phyloP scores from a whole-genome alignment of 257 asterid genomes.

The Nicotiana obtusifolia region DNA sequence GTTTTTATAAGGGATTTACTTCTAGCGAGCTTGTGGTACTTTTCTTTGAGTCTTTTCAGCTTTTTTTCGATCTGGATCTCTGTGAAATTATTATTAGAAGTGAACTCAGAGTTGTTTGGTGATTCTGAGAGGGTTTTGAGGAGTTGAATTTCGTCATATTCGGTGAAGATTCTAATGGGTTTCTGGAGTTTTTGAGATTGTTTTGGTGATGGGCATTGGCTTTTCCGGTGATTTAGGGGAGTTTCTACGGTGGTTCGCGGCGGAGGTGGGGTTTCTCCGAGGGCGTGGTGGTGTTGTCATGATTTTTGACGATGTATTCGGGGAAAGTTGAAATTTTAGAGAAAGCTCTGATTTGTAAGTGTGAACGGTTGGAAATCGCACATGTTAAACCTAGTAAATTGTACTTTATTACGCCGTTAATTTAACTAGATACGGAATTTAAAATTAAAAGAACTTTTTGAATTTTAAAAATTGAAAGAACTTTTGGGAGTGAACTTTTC shows the following conservation, averaged over 20 bases:
- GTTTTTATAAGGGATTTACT: slow-evolving; percentile 16
- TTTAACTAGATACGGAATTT: no score
- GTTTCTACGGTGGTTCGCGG: not conserved
- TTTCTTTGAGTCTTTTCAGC: slow-evolving; percentile 14
- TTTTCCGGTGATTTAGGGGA: not conserved
- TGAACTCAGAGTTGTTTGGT: not conserved
- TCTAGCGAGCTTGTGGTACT: slow-evolving; percentile 19
- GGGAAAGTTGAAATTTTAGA: not conserved
- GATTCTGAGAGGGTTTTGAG: not conserved
- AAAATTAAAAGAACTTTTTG: no score
- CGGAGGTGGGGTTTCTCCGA: not conserved
- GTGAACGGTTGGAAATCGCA: not conserved
- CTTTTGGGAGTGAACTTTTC: no score
- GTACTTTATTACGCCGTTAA: no score
- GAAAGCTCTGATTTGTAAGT: not conserved
- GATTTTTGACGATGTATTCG: not conserved
- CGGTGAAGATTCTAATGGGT: slow-evolving; percentile 9
- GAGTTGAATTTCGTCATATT: slow-evolving; percentile 14
- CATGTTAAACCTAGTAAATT: not conserved
- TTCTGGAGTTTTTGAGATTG: not conserved
- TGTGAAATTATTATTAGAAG: not conserved
- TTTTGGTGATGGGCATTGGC: not conserved
- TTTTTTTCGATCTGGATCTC: not conserved
- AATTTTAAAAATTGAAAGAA: no score
- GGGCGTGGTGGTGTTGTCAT: not conserved